Conservation (phyloP, 768 basidiomycete species). For the Xerocomellus amylosporus region DNA sequence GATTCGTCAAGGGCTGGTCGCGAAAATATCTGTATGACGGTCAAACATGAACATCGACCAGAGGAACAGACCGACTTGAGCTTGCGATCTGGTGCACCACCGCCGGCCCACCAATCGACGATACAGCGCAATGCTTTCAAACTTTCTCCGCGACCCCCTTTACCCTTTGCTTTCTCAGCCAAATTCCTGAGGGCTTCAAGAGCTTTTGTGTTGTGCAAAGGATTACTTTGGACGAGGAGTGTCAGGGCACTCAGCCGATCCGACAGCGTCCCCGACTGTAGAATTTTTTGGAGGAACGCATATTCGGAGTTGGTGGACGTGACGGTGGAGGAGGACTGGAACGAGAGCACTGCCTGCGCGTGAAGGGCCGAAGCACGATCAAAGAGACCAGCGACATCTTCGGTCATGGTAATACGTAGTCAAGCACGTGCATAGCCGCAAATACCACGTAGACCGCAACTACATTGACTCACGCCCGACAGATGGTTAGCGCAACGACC, state of each 20-base stretch:
- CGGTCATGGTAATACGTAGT: background rate
- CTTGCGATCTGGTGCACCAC: slow-evolving; percentile 85
- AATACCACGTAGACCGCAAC: background rate
- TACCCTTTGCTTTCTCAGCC: slow-evolving; percentile 75
- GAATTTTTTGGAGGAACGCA: slow-evolving; percentile 79
- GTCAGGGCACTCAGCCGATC: slow-evolving; percentile 91
- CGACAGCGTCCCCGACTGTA: slow-evolving; percentile 85
- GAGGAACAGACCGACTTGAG: slow-evolving; percentile 39
- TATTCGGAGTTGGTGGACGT: slow-evolving; percentile 63
- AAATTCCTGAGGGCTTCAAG: slow-evolving; percentile 71
- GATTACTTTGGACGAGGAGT: slow-evolving; percentile 83
- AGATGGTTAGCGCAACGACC: slow-evolving; percentile 38
- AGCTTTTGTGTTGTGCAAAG: slow-evolving; percentile 80
- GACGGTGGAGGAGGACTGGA: slow-evolving; percentile 47
- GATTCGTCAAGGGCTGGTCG: slow-evolving; percentile 75
- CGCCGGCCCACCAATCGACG: slow-evolving; percentile 97
- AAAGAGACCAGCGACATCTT: slow-evolving; percentile 26
- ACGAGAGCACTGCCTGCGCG: slow-evolving; percentile 40
- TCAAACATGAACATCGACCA: background rate
- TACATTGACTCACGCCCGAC: background rate
- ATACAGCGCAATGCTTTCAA: slow-evolving; percentile 87
- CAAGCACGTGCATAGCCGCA: no score
- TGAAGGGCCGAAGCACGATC: slow-evolving; percentile 50
- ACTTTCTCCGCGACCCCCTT: slow-evolving; percentile 90
- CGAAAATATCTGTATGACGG: slow-evolving; percentile 74